These are phyloP conservation scores for Diaporthe amygdali DNA, from an alignment of 2,329 filamentous ascomycete species.

Conservation along the genomic window DNA sequence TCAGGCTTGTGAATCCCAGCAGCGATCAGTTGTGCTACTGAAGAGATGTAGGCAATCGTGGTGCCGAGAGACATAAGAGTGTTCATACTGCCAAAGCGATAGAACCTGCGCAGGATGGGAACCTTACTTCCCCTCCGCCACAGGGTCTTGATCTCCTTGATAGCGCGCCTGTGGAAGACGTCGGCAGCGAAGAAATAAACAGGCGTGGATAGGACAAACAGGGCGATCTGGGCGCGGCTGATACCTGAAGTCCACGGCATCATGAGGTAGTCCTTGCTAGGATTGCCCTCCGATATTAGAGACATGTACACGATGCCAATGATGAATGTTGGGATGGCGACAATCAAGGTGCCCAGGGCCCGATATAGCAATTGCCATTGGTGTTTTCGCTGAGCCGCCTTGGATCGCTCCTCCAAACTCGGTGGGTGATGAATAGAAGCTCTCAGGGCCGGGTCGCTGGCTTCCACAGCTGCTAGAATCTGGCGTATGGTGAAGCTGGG, in stretches of 20 bases:
- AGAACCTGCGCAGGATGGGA: constrained; percentile 77
- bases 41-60: constrained; percentile 85
- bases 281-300: constrained; percentile 67
- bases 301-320: constrained; percentile 93
- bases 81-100: constrained; percentile 97
- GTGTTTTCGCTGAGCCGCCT: constrained; percentile 73
- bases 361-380: constrained; percentile 71
- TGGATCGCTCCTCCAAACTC: constrained; percentile 82
- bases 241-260: constrained; percentile 73
- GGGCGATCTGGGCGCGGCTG: constrained; percentile 76
- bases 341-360: constrained; percentile 69
- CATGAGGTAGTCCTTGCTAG: constrained; percentile 70
- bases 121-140: constrained; percentile 80
- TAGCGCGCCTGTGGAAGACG: constrained; percentile 78
- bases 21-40: constrained; percentile 77
- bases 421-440: constrained; percentile 79
- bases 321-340: constrained; percentile 82
- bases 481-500: constrained; percentile 77
- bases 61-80: constrained; percentile 90
- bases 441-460: constrained; percentile 68
- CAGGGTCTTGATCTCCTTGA: constrained; percentile 78
- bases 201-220: constrained; percentile 82
- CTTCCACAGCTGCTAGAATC: constrained; percentile 72
- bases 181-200: constrained; percentile 89
- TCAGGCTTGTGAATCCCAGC: constrained; percentile 50